Evolutionary conservation across 208 protist genomes (phyloP).

Genomic region (Leishmania tropica): DNA sequence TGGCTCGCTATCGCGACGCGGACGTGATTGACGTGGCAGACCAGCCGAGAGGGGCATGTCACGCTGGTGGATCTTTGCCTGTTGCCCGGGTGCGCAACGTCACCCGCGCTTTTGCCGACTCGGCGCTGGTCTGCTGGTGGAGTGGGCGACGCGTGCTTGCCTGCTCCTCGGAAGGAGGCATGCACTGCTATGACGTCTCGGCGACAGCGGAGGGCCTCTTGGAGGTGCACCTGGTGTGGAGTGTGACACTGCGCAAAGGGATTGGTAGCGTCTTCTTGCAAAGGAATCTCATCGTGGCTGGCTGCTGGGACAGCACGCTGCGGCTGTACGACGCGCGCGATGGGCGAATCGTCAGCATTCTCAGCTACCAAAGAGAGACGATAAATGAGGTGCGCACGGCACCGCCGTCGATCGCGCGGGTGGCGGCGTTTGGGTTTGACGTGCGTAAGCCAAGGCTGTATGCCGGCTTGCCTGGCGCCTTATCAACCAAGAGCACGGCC

Average conservation of each 20-base stretch:
- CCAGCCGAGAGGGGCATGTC: neutral
- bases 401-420: constrained; percentile 18
- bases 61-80: neutral
- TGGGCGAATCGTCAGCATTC: constrained; percentile 56
- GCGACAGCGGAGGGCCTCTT: constrained; percentile 2
- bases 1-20: constrained; percentile 25
- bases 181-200: constrained; percentile 64
- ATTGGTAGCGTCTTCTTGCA: constrained; percentile 61
- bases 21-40: neutral
- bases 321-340: constrained; percentile 62
- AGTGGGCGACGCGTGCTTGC: constrained; percentile 39
- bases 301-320: constrained; percentile 78
- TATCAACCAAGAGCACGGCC: neutral
- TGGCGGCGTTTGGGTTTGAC: constrained; percentile 73
- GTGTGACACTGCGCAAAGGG: constrained; percentile 52
- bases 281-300: constrained; percentile 54
- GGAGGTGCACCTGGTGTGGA: constrained; percentile 50
- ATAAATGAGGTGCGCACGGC: constrained; percentile 62
- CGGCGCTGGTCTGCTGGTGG: constrained; percentile 68
- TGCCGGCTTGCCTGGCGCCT: neutral
- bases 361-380: constrained; percentile 57
- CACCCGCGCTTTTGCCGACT: constrained; percentile 73
- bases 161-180: constrained; percentile 64
- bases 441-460: constrained; percentile 49
- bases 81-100: constrained; percentile 31